Percentiles rank a stretch among this genome's conserved stretches.
These are phyloP conservation scores for Neonectria coccinea DNA, from an alignment of 2,329 filamentous ascomycete species.

Conservation along the genomic window DNA sequence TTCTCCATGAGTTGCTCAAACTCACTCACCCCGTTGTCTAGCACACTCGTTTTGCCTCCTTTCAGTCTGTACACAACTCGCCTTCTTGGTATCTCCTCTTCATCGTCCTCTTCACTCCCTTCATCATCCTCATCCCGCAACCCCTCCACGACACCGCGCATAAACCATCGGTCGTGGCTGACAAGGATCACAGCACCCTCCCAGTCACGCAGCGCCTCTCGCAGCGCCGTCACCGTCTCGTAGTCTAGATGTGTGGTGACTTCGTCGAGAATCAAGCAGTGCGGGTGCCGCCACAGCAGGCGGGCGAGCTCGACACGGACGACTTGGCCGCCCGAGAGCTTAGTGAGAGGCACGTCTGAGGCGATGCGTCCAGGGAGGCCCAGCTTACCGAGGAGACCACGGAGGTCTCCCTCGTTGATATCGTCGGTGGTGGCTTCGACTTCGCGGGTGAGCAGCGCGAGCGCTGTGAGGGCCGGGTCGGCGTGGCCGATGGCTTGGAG, in stretches of 20 bases:
- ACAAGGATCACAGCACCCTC: constrained; percentile 81
- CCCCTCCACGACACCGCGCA: constrained; percentile 73
- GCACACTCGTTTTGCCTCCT: constrained; percentile 64
- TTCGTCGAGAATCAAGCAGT: constrained; percentile 82
- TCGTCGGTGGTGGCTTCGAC: constrained; percentile 53
- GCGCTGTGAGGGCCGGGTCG: constrained; percentile 69
- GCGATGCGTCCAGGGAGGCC: constrained; percentile 77
- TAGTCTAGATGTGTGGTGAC: constrained; percentile 89
- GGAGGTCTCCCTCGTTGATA: constrained; percentile 74
- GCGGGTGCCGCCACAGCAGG: constrained; percentile 75
- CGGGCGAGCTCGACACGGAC: constrained; percentile 74
- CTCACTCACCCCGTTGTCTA: constrained; percentile 71
- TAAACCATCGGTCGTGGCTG: constrained; percentile 85
- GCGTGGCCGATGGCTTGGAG: constrained; percentile 67
- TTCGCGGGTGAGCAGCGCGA: constrained; percentile 70
- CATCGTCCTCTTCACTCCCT: constrained; percentile 52
- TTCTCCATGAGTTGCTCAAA: constrained; percentile 75
- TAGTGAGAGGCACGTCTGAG: constrained; percentile 78
- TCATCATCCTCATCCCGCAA: constrained; percentile 54
- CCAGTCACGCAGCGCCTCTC: constrained; percentile 74
- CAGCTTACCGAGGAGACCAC: constrained; percentile 74
- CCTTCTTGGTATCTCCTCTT: constrained; percentile 58
- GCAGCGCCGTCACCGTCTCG: constrained; percentile 79
- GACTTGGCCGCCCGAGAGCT: constrained; percentile 83
- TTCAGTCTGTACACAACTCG: constrained; percentile 71